Base-by-base conservation (phyloP, 2,329 filamentous ascomycete genomes). In the Exserohilum rostratum region DNA sequence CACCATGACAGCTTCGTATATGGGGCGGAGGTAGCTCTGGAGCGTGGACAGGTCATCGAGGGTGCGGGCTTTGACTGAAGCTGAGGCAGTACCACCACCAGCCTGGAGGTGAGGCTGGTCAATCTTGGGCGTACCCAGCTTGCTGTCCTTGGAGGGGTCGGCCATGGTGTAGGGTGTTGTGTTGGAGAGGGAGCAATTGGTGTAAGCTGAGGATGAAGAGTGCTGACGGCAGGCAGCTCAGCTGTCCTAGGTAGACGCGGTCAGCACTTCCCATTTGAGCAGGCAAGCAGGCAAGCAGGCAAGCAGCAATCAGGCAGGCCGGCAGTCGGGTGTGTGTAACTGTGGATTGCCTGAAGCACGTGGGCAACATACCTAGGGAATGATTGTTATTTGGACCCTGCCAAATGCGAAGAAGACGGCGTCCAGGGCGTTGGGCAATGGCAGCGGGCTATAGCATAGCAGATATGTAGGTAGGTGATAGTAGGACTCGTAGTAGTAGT, bases 31-130 rank as follows among this genome's bases (percentile, higher is more conserved):
- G 51, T 75, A 67, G 25, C 61, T 57, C n/a, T 73, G 42, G 11
- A 61, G 63, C 0, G 64, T 53, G 18, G 67, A 69, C 29, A 76
- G 61, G n/a, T 48, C 50, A n/a, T 75, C 67, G 46, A 75, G 58
- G 18, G 53, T 57, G 39, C 66, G 64, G 27, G 72, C 71, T 46
- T 67, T 68, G 17, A 58, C 27, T 10, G 68, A 64, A 39, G 48
- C 67, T 5, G 69, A 58, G 2, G 74, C 68, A 12, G 67, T 71
- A 9, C 74, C 74, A 55, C 74, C 74, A 34, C 74, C 74, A 11
- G 74, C 74, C 58, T 76, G 74, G 27, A 74, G 72, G 48, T 74
- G 61, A 2, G 72, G 69, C 22, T 71, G 49, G 46, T 70, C 65
- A 46, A 67, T 51, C 57, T 72, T 68, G 33, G 70, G 71, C 12